phyloP scores from a whole-genome alignment of 306 rosid genomes.

The Trifolium pratense region DNA sequence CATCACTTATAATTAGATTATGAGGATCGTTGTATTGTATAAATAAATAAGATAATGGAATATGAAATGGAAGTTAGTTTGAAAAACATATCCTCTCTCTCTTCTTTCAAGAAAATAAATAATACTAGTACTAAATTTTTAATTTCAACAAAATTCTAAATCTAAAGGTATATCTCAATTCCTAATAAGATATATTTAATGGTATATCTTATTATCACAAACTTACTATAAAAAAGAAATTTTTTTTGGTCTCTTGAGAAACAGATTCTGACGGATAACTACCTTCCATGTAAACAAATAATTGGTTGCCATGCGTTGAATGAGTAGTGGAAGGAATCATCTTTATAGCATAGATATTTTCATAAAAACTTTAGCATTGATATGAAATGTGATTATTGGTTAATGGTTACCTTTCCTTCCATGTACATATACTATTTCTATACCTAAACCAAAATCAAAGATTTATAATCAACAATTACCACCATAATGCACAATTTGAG shows the following conservation, averaged over 20 bases:
- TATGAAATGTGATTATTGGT: slow-evolving; percentile 10
- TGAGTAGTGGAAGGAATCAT: slow-evolving; percentile 27
- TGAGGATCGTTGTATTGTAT: background rate
- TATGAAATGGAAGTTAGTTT: background rate
- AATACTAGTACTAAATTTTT: background rate
- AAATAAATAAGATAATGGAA: background rate
- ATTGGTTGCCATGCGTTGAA: slow-evolving; percentile 39
- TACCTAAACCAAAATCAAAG: slow-evolving; percentile 34
- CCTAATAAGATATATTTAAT: background rate
- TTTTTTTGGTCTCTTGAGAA: background rate
- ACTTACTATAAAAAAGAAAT: background rate
- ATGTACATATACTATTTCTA: slow-evolving; percentile 2
- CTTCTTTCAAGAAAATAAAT: background rate
- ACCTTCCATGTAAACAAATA: slow-evolving; percentile 38
- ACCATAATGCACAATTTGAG: slow-evolving; percentile 9
- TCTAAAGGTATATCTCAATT: background rate
- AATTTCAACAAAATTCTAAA: background rate
- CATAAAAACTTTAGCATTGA: too few relatives aligned
- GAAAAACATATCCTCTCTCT: background rate
- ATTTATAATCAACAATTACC: slow-evolving; percentile 10
- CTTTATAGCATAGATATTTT: slow-evolving; percentile 11
- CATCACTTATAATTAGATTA: background rate
- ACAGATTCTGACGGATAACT: slow-evolving; percentile 37
- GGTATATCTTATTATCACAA: background rate
- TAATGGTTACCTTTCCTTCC: slow-evolving; percentile 30